These are phyloP conservation scores for Puccinia polysora DNA, from an alignment of 1,284 basidiomycete species.

Conservation along the genomic window DNA sequence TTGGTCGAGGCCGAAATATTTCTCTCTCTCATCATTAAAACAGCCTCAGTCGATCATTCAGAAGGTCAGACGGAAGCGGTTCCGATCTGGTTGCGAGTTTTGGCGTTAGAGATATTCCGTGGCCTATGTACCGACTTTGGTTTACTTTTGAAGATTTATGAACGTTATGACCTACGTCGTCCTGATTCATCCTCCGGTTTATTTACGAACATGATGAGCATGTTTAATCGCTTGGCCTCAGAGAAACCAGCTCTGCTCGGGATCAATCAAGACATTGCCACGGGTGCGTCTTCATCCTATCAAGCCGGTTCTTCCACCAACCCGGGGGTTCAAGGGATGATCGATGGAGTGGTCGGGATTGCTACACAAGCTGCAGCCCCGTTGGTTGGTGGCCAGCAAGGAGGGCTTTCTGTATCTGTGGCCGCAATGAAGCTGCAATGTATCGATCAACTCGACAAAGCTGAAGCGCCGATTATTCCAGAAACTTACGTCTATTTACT, in stretches of 20 bases:
- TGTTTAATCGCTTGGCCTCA: constrained; percentile 74
- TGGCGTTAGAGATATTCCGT: constrained; percentile 84
- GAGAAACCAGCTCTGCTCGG: constrained; percentile 81
- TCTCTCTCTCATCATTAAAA: constrained; percentile 70
- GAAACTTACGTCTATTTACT: constrained; percentile 89
- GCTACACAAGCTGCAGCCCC: constrained; percentile 75
- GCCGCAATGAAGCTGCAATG: constrained; percentile 55
- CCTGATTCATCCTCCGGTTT: constrained; percentile 57
- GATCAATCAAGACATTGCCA: constrained; percentile 55
- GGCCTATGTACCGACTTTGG: constrained; percentile 78
- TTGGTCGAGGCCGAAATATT: constrained; percentile 77
- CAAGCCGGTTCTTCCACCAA: constrained; percentile 1
- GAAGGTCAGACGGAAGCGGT: constrained; percentile 42
- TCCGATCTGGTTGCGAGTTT: constrained; percentile 78
- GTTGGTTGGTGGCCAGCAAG: constrained; percentile 66
- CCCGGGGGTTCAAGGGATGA: constrained; percentile 60
- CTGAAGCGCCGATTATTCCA: constrained; percentile 83
- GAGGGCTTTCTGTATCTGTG: constrained; percentile 49
- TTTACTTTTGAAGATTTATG: constrained; percentile 73
- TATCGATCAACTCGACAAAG: constrained; percentile 93
- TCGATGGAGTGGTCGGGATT: constrained; percentile 75
- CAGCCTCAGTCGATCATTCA: constrained; percentile 58
- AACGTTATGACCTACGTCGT: constrained; percentile 65
- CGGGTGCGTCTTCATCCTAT: constrained; percentile 30
- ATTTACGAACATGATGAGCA: constrained; percentile 71